These are phyloP conservation scores for Penicillium riverlandense DNA, from an alignment of 495 filamentous ascomycete genomes.

Conservation along the genomic window DNA sequence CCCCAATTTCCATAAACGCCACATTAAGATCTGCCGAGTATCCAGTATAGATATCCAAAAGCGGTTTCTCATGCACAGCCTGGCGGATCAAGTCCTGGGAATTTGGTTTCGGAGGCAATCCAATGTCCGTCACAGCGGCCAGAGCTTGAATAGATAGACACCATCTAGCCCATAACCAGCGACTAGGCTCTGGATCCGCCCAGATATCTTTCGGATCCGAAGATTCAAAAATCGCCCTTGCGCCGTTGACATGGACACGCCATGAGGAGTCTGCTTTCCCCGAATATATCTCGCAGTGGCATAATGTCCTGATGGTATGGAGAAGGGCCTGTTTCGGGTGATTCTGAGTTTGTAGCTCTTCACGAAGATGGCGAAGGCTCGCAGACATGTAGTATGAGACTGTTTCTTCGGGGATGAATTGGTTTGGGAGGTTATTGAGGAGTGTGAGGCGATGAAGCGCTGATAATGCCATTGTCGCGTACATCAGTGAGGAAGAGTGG, in stretches of 20 bases:
- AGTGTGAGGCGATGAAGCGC: constrained; percentile 11
- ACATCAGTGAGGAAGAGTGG: constrained; percentile 7
- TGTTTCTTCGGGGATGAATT: constrained; percentile 3
- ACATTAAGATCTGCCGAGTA: constrained; percentile 10
- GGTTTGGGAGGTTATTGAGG: constrained; percentile 1
- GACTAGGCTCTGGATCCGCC: constrained; percentile 1
- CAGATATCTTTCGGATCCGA: background rate
- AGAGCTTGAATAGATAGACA: constrained; percentile 9
- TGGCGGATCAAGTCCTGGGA: background rate
- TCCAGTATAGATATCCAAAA: constrained; percentile 10
- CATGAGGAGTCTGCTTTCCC: constrained; percentile 9
- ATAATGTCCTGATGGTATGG: constrained; percentile 11
- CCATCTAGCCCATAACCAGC: constrained; percentile 11
- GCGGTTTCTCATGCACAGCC: background rate
- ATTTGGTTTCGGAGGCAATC: background rate
- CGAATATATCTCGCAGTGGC: constrained; percentile 11
- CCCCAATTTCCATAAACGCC: constrained; percentile 5
- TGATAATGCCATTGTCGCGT: constrained; percentile 10
- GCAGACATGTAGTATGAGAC: constrained; percentile 2
- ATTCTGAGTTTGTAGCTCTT: constrained; percentile 3
- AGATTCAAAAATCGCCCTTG: constrained; percentile 4
- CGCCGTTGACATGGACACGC: constrained; percentile 10
- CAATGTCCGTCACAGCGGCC: constrained; percentile 7
- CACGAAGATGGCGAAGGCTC: constrained; percentile 5
- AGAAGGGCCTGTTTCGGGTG: constrained; percentile 5